Conservation (phyloP, 2,329 filamentous ascomycete genomes). For the Colletotrichum nymphaeae region DNA sequence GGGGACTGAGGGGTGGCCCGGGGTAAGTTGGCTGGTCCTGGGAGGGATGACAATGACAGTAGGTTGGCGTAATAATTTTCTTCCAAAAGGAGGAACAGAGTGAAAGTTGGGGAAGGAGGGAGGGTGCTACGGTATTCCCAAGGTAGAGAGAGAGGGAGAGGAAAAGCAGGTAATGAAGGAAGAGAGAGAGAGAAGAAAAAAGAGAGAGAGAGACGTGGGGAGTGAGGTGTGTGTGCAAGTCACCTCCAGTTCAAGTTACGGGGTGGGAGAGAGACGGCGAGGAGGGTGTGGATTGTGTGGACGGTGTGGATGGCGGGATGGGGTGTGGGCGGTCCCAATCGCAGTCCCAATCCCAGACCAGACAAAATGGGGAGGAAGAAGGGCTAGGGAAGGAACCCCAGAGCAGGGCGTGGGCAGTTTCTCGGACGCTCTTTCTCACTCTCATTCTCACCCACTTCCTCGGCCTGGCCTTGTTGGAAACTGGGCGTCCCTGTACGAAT, state of each 20-base stretch:
- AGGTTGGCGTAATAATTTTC: constrained; percentile 33
- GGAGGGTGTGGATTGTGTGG: constrained; percentile 24
- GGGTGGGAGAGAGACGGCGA: constrained; percentile 18
- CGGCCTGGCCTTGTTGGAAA: background rate
- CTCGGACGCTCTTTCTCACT: background rate
- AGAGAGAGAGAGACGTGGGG: constrained; percentile 2
- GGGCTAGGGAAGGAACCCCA: constrained; percentile 13
- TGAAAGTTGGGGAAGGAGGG: constrained; percentile 17
- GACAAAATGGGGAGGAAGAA: constrained; percentile 2
- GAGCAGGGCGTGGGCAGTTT: constrained; percentile 6
- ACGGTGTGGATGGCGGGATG: constrained; percentile 30
- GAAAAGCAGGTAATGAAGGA: constrained; percentile 13
- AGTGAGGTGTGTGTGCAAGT: background rate
- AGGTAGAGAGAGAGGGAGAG: background rate
- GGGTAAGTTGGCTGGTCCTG: constrained; percentile 21
- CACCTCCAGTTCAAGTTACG: background rate
- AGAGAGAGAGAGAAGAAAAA: constrained; percentile 17
- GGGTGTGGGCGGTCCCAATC: background rate
- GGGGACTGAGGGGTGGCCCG: constrained; percentile 19
- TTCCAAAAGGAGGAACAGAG: constrained; percentile 33
- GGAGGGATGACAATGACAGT: constrained; percentile 33
- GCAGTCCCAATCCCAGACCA: background rate
- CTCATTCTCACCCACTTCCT: background rate
- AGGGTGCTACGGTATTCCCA: background rate
- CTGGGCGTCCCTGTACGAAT: background rate